Percentiles rank a stretch among this genome's conserved stretches.
These are phyloP conservation scores for Sugiyamaella pinicola DNA, from an alignment of 1,139 yeast species.

Conservation along the genomic window DNA sequence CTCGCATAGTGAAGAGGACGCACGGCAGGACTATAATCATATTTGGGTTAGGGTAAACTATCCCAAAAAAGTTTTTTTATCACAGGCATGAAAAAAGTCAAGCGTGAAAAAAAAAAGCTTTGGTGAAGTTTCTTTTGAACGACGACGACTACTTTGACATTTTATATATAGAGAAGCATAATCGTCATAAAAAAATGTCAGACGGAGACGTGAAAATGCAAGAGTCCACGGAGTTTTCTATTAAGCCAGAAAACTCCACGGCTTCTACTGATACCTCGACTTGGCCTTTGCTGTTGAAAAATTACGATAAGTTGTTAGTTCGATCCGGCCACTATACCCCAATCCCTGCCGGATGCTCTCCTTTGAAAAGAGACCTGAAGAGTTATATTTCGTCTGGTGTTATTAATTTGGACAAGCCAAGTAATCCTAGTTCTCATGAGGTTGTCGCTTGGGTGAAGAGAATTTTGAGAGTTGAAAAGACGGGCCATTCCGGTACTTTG, in stretches of 20 bases:
- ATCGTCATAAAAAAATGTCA: constrained; percentile 16
- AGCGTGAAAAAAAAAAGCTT: not conserved
- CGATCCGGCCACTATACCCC: constrained; percentile 98
- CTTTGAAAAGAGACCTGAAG: constrained; percentile 90
- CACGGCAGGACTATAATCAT: not conserved
- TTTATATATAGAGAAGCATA: not conserved
- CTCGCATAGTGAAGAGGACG: not conserved
- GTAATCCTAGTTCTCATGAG: constrained; percentile 97
- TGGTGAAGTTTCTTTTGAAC: not conserved
- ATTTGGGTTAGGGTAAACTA: constrained; percentile 17
- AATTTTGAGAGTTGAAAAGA: constrained; percentile 90
- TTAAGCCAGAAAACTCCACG: constrained; percentile 80
- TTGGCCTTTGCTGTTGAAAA: constrained; percentile 93
- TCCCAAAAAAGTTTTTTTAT: constrained; percentile 15
- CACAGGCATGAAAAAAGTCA: not conserved
- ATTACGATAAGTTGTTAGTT: constrained; percentile 89
- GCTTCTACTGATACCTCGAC: constrained; percentile 85
- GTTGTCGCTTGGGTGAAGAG: constrained; percentile 99
- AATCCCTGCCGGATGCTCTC: constrained; percentile 92
- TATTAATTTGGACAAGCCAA: constrained; percentile 95
- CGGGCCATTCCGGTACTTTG: constrained; percentile 98
- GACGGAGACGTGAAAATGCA: constrained; percentile 36
- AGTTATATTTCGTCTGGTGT: constrained; percentile 92
- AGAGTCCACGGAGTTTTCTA: constrained; percentile 49
- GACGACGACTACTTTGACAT: constrained; percentile 1